A percentile compares a stretch with the other conserved stretches of the same genome.
These are phyloP conservation scores for Garcia nutans DNA, from an alignment of 345 rosid genomes.

Conservation along the genomic window DNA sequence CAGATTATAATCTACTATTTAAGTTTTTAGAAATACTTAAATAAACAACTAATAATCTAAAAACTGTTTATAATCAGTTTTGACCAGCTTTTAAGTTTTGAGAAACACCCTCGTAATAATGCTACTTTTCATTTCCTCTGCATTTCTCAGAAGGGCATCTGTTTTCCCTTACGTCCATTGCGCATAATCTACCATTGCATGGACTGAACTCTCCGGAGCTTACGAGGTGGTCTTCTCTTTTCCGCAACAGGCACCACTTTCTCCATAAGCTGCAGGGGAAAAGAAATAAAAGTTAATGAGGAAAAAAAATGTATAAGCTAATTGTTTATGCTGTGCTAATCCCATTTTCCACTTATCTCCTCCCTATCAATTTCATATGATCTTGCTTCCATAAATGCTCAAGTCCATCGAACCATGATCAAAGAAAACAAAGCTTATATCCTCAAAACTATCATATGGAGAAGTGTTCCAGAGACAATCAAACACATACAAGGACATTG, in stretches of 20 bases:
- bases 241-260: slow-evolving; percentile 64
- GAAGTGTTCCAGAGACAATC: background rate
- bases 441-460: background rate
- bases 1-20: too few relatives aligned
- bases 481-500: background rate
- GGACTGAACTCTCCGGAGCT: slow-evolving; percentile 60
- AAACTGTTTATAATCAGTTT: too few relatives aligned
- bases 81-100: too few relatives aligned
- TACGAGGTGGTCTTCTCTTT: slow-evolving; percentile 47
- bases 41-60: too few relatives aligned
- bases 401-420: background rate
- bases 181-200: slow-evolving; percentile 53
- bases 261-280: slow-evolving; percentile 64
- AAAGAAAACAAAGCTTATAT: background rate
- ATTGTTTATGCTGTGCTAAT: background rate
- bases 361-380: slow-evolving; percentile 4
- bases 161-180: slow-evolving; percentile 1
- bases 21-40: too few relatives aligned
- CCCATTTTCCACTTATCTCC: slow-evolving; percentile 2
- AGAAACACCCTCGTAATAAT: too few relatives aligned
- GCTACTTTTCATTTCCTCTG: slow-evolving; percentile 8
- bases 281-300: background rate
- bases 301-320: background rate
- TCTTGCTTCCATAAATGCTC: background rate
- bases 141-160: slow-evolving; percentile 9